phyloP scores from a whole-genome alignment of 306 rosid genomes.

The Trichosanthes truncata region DNA sequence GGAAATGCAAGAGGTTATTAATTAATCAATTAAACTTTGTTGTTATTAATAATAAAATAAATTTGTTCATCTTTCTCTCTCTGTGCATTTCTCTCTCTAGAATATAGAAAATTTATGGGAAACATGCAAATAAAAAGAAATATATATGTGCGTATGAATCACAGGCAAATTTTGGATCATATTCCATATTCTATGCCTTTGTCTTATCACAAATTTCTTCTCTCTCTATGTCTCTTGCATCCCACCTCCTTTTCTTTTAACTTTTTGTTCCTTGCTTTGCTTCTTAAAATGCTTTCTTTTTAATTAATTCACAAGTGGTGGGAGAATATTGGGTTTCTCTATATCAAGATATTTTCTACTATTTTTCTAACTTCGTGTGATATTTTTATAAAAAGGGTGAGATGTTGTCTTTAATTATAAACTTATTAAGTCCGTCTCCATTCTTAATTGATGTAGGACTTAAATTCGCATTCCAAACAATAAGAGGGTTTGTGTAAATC shows the following conservation, averaged over 20 bases:
- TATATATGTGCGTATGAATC: background rate
- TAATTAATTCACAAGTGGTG: background rate
- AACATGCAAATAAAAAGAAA: background rate
- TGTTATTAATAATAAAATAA: background rate
- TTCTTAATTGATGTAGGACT: too few relatives aligned
- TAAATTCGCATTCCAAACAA: too few relatives aligned
- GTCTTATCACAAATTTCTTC: conserved; percentile 34
- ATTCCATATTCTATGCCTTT: conserved; percentile 52
- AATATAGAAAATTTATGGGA: background rate
- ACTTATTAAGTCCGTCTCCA: too few relatives aligned
- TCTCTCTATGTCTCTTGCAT: conserved; percentile 1
- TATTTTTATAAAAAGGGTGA: background rate
- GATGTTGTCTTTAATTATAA: background rate
- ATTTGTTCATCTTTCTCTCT: background rate
- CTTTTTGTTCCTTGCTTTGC: background rate
- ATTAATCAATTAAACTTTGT: background rate
- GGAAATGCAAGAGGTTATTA: conserved; percentile 1
- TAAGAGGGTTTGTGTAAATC: too few relatives aligned
- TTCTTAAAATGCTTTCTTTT: background rate
- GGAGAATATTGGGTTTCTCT: background rate
- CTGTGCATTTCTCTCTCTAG: background rate
- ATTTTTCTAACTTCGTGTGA: background rate
- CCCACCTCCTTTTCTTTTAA: conserved; percentile 7
- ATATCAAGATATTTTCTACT: background rate
- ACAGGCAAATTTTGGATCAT: conserved; percentile 3